A percentile compares a stretch with the other conserved stretches of the same genome.
Evolutionary conservation across 2,329 filamentous ascomycete species (phyloP).

Genomic region (Trichoderma oligosporum): DNA sequence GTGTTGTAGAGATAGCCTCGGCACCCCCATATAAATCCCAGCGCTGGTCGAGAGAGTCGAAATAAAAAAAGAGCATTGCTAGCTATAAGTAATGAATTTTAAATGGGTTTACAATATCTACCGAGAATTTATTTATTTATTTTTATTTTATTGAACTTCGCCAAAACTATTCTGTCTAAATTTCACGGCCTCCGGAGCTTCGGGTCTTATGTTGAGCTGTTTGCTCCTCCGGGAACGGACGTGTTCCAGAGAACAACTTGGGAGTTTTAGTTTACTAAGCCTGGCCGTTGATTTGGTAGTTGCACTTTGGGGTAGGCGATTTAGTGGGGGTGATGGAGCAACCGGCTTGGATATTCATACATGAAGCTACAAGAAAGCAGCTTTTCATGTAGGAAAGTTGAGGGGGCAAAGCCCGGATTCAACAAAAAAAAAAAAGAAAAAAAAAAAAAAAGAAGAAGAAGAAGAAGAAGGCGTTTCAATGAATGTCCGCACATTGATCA

Average conservation of each 20-base stretch:
- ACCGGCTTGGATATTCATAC: no score
- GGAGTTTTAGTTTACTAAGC: constrained; percentile 13
- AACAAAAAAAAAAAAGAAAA: no score
- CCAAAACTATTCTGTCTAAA: neutral
- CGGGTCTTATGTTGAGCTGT: neutral
- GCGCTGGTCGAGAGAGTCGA: neutral
- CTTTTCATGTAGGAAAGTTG: no score
- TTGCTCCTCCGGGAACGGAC: constrained; percentile 1
- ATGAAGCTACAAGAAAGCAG: no score
- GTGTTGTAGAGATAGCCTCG: neutral
- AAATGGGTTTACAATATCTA: no score
- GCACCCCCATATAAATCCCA: neutral
- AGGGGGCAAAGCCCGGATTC: no score
- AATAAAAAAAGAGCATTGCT: neutral
- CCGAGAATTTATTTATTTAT: no score
- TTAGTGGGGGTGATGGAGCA: constrained; percentile 15
- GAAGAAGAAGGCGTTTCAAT: no score
- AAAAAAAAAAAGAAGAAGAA: no score
- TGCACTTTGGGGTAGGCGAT: constrained; percentile 15
- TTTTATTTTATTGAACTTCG: no score
- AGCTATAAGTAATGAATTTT: neutral
- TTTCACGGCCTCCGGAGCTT: constrained; percentile 4
- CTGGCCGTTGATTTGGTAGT: constrained; percentile 12
- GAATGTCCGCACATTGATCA: no score
- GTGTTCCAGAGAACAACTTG: neutral